Conservation (phyloP, 768 basidiomycete genomes). For the Mycena epipterygia region DNA sequence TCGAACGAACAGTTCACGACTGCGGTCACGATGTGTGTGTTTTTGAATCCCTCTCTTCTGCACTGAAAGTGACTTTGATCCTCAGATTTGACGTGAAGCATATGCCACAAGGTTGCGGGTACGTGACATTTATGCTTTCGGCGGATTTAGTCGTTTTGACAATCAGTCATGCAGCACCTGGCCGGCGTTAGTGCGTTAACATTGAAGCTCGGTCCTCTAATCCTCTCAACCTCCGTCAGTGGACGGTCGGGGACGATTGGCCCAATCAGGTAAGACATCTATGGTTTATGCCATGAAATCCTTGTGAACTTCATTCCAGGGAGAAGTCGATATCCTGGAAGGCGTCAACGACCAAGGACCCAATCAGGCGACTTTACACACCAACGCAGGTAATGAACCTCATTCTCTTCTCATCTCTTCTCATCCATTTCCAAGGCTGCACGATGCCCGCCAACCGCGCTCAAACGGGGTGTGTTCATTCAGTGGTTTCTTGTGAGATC, state of each 20-base stretch:
- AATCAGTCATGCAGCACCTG: constrained; percentile 51
- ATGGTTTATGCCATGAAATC: background rate
- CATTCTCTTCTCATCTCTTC: background rate
- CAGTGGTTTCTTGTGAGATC: background rate
- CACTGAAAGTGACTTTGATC: background rate
- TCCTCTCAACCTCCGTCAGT: constrained; percentile 43
- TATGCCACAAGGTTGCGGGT: constrained; percentile 75
- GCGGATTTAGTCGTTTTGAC: constrained; percentile 1
- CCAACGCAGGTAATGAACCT: constrained; percentile 55
- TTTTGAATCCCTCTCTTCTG: constrained; percentile 1
- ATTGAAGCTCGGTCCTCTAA: background rate
- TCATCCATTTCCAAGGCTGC: constrained; percentile 53
- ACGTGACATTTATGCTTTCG: constrained; percentile 31
- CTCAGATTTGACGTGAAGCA: constrained; percentile 63
- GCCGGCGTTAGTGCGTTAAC: constrained; percentile 57
- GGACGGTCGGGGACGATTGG: constrained; percentile 69
- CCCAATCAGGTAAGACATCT: constrained; percentile 53
- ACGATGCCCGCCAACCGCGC: constrained; percentile 62
- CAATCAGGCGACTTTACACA: constrained; percentile 71
- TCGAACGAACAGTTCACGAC: constrained; percentile 67
- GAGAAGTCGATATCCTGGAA: constrained; percentile 68
- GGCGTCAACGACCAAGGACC: constrained; percentile 70
- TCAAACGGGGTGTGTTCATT: constrained; percentile 60
- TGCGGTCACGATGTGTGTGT: constrained; percentile 65
- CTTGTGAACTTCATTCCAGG: constrained; percentile 42